Evolutionary conservation across 352 stramenopile genomes (phyloP), one percentile per base, ranked within the genome.

Genomic region (Detonula confervacea): DNA sequence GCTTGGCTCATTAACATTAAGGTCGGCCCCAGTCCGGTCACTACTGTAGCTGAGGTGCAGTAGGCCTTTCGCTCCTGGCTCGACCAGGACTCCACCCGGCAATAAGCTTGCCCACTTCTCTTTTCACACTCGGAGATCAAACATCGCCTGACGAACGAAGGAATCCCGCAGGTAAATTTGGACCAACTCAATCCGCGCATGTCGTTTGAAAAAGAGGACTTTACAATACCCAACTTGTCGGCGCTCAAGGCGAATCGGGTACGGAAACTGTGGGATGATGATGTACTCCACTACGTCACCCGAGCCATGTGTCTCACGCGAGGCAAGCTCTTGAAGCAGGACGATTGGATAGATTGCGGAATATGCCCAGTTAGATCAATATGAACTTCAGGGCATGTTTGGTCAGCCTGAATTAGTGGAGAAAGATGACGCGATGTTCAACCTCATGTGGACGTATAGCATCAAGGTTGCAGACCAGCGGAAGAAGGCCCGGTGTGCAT

Each of bases 331-430:
- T 12, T 49, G 14, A 64, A 64, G 20, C 22, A 60, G 18, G 6
- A n/a, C 0, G 42, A 78, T n/a, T 78, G 75, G 75, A 33, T 61
- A n/a, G 33, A 66, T 37, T 79, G 60, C 54, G 20, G 54, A 62
- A 12, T 62, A 12, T 8, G 39, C 37, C 9, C 51, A 60, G 51
- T 20, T 60, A 11, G 51, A 60, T 6, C 20, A 60, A 39, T 60
- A 39, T 39, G 51, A 60, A 22, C 25, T 2, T 12, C 63, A 71
- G 61, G 42, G 47, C 20, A 84, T 77, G 69, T 80, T 84, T 60
- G 70, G 77, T 6, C 0, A 44, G n/a, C 77, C 77, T 0, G 7
- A 18, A n/a, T 16, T 35, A 39, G 14, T 51, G 2, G 1, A 7
- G 0, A 18, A 20, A 4, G 22, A 46, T 2, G 20, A 24, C 7